Conservation (phyloP, 2,329 filamentous ascomycete species). For the Exophiala bonariae region DNA sequence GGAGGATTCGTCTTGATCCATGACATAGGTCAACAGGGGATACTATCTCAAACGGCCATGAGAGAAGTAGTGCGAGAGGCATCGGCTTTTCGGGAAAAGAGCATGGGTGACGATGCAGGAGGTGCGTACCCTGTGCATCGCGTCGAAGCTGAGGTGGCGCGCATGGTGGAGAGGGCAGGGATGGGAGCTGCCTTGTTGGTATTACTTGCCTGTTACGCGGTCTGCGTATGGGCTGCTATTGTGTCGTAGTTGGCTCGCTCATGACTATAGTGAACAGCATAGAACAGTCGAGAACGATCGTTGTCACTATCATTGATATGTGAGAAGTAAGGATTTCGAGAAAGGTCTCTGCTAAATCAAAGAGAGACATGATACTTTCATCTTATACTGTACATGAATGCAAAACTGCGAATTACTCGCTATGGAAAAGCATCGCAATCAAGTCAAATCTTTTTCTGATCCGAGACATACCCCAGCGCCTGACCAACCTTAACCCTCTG, state of each 20-base stretch:
- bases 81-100: slow-evolving; percentile 9
- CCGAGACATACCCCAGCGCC: slow-evolving; percentile 73
- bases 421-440: too few relatives aligned
- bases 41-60: slow-evolving; percentile 16
- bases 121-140: slow-evolving; percentile 8
- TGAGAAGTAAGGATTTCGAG: too few relatives aligned
- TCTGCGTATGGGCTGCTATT: slow-evolving; percentile 15
- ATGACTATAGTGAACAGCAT: too few relatives aligned
- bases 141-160: slow-evolving; percentile 15
- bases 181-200: slow-evolving; percentile 6
- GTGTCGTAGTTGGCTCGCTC: background rate
- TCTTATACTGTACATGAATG: too few relatives aligned
- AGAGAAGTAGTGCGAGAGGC: slow-evolving; percentile 11
- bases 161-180: slow-evolving; percentile 13
- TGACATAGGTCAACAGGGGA: slow-evolving; percentile 14
- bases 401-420: too few relatives aligned
- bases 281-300: too few relatives aligned
- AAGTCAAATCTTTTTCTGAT: slow-evolving; percentile 29
- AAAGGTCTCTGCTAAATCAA: too few relatives aligned
- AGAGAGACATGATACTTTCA: too few relatives aligned
- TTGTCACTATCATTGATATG: too few relatives aligned
- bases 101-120: slow-evolving; percentile 1
- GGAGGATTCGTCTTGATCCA: slow-evolving; percentile 22
- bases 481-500: slow-evolving; percentile 88
- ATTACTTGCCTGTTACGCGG: slow-evolving; percentile 10